Percentiles rank a stretch among this genome's conserved stretches.
phyloP scores from a whole-genome alignment of 1,284 basidiomycete species.

The Marasmius oreades region DNA sequence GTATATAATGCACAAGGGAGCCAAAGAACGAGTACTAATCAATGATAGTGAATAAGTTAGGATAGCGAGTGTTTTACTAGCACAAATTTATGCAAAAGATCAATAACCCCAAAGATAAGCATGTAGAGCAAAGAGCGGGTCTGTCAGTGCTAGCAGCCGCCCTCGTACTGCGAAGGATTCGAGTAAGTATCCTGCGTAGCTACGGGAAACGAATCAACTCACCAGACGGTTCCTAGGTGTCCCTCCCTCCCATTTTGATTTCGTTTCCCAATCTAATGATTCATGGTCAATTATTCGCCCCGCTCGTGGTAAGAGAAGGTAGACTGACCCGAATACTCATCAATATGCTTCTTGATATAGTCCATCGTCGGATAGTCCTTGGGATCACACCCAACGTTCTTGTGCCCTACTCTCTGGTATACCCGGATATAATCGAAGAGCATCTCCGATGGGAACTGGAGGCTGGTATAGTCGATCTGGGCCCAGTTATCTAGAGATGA shows the following conservation, averaged over 20 bases:
- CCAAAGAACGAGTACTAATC: too few species aligned
- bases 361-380: not conserved
- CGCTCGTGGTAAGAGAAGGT: too few species aligned
- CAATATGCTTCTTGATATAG: not conserved
- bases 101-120: too few species aligned
- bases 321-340: not conserved
- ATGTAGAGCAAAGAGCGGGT: not conserved
- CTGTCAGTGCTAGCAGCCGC: not conserved
- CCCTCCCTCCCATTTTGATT: too few species aligned
- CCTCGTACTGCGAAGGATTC: not conserved
- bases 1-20: too few species aligned
- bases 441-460: constrained; percentile 1
- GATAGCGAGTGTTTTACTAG: too few species aligned
- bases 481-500: not conserved
- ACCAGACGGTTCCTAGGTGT: not conserved
- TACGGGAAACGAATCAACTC: not conserved
- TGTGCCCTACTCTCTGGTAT: not conserved
- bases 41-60: too few species aligned
- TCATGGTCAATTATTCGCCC: too few species aligned
- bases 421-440: not conserved
- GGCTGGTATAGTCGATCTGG: too few species aligned
- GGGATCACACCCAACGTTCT: constrained; percentile 1
- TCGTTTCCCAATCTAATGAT: too few species aligned
- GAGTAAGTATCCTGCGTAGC: too few species aligned
- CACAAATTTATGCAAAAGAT: too few species aligned